Evolutionary conservation across 1,284 basidiomycete genomes (phyloP).

Genomic region (Ustilago shanxiensis): DNA sequence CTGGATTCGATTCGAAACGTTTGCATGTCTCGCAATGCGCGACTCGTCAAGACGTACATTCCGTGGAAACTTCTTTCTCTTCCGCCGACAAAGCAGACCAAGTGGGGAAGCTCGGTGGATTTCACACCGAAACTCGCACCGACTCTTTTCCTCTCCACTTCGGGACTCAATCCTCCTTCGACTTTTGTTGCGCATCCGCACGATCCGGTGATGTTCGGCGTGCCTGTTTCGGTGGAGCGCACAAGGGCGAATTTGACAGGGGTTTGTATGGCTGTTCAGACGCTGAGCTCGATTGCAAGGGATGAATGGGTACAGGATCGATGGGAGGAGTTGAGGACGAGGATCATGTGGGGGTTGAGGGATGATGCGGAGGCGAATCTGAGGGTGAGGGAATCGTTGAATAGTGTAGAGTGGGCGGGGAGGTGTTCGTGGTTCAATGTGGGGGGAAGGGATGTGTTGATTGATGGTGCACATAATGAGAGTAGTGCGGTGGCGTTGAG

Average conservation of each 20-base stretch:
- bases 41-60: constrained; percentile 51
- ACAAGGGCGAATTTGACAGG: constrained; percentile 60
- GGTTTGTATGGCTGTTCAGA: constrained; percentile 61
- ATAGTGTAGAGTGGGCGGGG: constrained; percentile 78
- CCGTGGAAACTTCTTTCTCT: constrained; percentile 47
- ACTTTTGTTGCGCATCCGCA: constrained; percentile 52
- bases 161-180: constrained; percentile 45
- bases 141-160: constrained; percentile 45
- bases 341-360: constrained; percentile 60
- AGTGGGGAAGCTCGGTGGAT: constrained; percentile 33
- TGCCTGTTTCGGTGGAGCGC: constrained; percentile 40
- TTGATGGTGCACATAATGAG: constrained; percentile 96
- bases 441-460: constrained; percentile 72
- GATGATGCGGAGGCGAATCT: constrained; percentile 41
- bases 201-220: constrained; percentile 42
- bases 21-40: constrained; percentile 37
- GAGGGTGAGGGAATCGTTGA: constrained; percentile 37
- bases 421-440: constrained; percentile 79
- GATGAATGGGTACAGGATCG: constrained; percentile 54
- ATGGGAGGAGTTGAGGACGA: constrained; percentile 58
- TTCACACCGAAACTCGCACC: constrained; percentile 39
- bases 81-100: constrained; percentile 29
- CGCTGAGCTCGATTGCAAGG: constrained; percentile 63
- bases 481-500: constrained; percentile 81
- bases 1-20: constrained; percentile 50